These are phyloP conservation scores for Sedum album DNA, from an alignment of 164 flowering plant genomes.

Conservation along the genomic window DNA sequence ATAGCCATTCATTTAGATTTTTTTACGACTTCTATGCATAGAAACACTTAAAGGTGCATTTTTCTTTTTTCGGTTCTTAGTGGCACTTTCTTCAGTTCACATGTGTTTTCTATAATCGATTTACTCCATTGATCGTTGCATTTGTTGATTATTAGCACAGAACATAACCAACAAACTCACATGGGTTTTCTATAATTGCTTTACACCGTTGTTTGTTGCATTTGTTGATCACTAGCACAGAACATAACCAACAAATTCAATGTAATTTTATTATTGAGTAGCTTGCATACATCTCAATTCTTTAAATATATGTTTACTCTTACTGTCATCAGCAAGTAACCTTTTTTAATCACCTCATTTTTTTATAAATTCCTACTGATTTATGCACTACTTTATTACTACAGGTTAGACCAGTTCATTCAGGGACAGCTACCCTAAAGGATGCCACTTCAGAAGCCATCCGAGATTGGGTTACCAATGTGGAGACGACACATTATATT, in stretches of 20 bases:
- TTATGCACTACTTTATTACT: not conserved
- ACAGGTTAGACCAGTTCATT: slow-evolving; percentile 80
- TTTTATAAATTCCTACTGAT: not conserved
- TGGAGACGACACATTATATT: slow-evolving; percentile 85
- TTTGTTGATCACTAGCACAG: too few relatives aligned
- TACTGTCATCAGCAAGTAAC: not conserved
- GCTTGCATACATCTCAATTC: not conserved
- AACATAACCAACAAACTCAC: too few relatives aligned
- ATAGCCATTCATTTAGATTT: not conserved
- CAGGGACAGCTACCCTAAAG: slow-evolving; percentile 88
- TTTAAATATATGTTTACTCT: not conserved
- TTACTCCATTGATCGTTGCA: too few relatives aligned
- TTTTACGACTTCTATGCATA: not conserved
- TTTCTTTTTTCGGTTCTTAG: not conserved
- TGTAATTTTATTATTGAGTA: not conserved
- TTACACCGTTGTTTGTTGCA: too few relatives aligned
- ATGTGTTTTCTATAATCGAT: too few relatives aligned
- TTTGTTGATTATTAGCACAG: too few relatives aligned
- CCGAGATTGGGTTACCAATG: slow-evolving; percentile 90
- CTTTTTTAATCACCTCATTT: not conserved
- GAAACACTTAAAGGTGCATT: not conserved
- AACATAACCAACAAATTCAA: too few relatives aligned
- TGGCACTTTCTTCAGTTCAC: not conserved
- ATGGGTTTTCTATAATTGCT: too few relatives aligned
- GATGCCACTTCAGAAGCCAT: slow-evolving; percentile 95